Evolutionary conservation across 805 yeast genomes (phyloP), one percentile per base, ranked within the genome.

Genomic region (Candida takata): DNA sequence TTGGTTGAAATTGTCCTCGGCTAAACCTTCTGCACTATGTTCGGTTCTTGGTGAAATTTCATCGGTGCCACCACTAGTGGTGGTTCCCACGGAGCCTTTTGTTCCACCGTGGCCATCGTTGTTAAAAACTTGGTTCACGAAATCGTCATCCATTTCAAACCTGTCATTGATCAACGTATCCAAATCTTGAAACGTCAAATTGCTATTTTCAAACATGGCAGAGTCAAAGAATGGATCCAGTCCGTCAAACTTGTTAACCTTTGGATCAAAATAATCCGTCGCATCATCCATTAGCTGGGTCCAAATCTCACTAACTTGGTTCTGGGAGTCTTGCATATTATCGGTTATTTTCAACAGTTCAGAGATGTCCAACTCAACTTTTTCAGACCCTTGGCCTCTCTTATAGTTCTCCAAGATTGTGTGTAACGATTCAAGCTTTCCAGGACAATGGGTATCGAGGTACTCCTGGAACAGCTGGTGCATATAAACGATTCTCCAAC

Each of bases 401-500:
- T 38, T 35, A 25, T 24, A 27, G 9, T 34, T 23, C 20, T 17
- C 24, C 16, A 43, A 30, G 25, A 31, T 35, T 2, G 16, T 12
- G 9, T 37, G 40, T 9, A 49, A 17, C 8, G 29, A 27, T 9
- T 41, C 46, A 18, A 45, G 27, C 31, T 43, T 44, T 8, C 51
- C 52, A 5, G 53, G 48, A 27, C 31, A 40, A 13, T 41, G 40
- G 9, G 11, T 3, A 3, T 45, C 46, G 16, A 54, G 12, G 30
- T 49, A 49, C 8, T 43, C 53, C 10, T 45, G 34, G 27, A 54
- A 49, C 29, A 52, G 16, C 34, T 37, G 42, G 33, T 48, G 33
- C 16, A 54, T 21, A 24, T 37, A 40, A 7, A 46, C 43, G 6
- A 51, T 12, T 43, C 57, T 56, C 61, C 62, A 58, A 24, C 54